Evolutionary conservation across 2,329 filamentous ascomycete genomes (phyloP).

Genomic region (Trichoderma brevicompactum): DNA sequence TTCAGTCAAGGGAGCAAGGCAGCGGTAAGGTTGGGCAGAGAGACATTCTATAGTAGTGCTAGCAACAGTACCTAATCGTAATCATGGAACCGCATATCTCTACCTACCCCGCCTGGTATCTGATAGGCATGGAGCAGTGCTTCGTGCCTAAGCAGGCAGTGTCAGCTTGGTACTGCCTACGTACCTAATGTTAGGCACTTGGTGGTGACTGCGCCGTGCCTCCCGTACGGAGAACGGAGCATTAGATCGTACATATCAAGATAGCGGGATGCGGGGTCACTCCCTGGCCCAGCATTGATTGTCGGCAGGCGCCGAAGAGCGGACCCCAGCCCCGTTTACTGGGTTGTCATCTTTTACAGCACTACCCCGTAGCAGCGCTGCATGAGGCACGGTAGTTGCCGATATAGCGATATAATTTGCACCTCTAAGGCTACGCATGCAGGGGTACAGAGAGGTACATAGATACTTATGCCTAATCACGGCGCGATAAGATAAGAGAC

Average conservation of each 20-base stretch:
- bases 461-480: background rate
- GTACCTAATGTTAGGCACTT: background rate
- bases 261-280: constrained; percentile 26
- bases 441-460: background rate
- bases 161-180: constrained; percentile 7
- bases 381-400: background rate
- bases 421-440: background rate
- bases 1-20: background rate
- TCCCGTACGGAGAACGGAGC: constrained; percentile 9
- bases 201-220: background rate
- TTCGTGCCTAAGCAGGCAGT: background rate
- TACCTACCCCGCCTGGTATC: constrained; percentile 18
- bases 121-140: constrained; percentile 11
- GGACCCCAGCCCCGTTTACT: constrained; percentile 23
- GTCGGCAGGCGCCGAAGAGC: constrained; percentile 30
- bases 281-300: background rate
- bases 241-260: constrained; percentile 16
- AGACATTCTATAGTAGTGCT: constrained; percentile 12
- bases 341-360: background rate
- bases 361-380: background rate
- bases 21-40: constrained; percentile 10
- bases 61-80: constrained; percentile 22
- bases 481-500: constrained; percentile 26
- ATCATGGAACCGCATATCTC: constrained; percentile 8
- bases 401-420: background rate